Percentiles rank a stretch among this genome's conserved stretches.
These are phyloP conservation scores for Emericellopsis atlantica DNA, from an alignment of 2,329 filamentous ascomycete species.

Conservation along the genomic window DNA sequence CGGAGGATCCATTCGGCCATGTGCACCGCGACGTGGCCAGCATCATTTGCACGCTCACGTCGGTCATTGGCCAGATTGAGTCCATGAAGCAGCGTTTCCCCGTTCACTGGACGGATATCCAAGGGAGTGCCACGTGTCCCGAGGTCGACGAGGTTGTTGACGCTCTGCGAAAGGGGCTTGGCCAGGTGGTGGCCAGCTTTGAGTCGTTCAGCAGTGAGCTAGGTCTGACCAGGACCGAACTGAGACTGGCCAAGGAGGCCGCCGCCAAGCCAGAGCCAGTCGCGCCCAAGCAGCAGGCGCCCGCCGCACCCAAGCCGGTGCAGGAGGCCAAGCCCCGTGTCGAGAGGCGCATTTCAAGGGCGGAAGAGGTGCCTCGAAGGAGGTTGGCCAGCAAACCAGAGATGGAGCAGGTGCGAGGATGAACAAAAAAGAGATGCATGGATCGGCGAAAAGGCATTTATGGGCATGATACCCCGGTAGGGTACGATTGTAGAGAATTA, in stretches of 20 bases:
- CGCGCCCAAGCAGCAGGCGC: no score
- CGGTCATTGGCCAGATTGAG: slow-evolving; percentile 57
- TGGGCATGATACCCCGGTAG: slow-evolving; percentile 1
- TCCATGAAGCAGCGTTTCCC: slow-evolving; percentile 45
- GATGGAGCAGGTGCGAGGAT: slow-evolving; percentile 13
- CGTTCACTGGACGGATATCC: slow-evolving; percentile 70
- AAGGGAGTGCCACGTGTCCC: slow-evolving; percentile 36
- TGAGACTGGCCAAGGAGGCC: slow-evolving; percentile 62
- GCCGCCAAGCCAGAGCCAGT: slow-evolving; percentile 17
- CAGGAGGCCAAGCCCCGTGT: slow-evolving; percentile 3
- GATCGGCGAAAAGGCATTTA: neutral
- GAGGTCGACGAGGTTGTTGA: slow-evolving; percentile 62
- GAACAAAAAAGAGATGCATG: neutral
- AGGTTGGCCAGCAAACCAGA: slow-evolving; percentile 7
- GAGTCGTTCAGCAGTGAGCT: slow-evolving; percentile 61
- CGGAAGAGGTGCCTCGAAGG: neutral
- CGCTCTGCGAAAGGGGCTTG: slow-evolving; percentile 52
- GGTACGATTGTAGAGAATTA: neutral
- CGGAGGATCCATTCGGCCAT: slow-evolving; percentile 73
- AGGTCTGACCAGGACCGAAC: slow-evolving; percentile 55
- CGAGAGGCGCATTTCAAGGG: neutral
- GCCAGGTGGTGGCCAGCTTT: slow-evolving; percentile 57
- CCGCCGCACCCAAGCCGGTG: neutral
- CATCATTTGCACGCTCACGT: slow-evolving; percentile 62
- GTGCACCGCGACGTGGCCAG: slow-evolving; percentile 70